Base-by-base conservation (phyloP, 1,284 basidiomycete species). In the Heterobasidion parviporum region DNA sequence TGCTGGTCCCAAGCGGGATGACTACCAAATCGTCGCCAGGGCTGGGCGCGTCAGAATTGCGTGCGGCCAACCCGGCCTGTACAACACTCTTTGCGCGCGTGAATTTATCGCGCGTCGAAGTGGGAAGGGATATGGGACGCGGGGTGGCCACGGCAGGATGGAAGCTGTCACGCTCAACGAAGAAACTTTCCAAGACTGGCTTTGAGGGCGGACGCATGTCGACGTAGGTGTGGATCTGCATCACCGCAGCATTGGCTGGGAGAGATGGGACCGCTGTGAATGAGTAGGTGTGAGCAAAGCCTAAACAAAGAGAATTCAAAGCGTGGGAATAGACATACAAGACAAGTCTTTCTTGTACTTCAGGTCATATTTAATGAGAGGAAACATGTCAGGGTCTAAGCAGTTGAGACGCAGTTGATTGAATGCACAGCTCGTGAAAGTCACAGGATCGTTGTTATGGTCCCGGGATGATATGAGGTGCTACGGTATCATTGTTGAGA, bases 1-100 rank as follows among this genome's bases (percentile, higher is more conserved):
- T 95, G 5, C 92, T 91, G 0, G 95, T 98, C 1, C 95, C 95
- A 1, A 98, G 75, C 0, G 94, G 82, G 3, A 89, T 81, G 45
- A 98, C 72, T 2, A 74, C 72, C 10, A 98, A 79, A 56, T 89
- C 79, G 52, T 81, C 79, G 1, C 90, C 87, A 15, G 73, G 74
- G 52, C 63, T 62, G 34, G 55, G 61, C 50, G 49, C 56, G 32
- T 3, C 48, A 16, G n/a, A 54, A 34, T 26, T 48, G 12, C 57
- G 53, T 33, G 48, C 53, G 9, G 60, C 59, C 1, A 54, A 34
- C 8, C 47, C 52, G 10, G 56, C 56, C 12, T 49, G 57, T 8
- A 58, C 56, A 16, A 62, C 60, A 35, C 63, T 66, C 44, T 65
- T 68, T 1, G 74, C 76, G 3, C 69, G 61, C 9, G 57, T 56